Percentiles rank a stretch among this genome's conserved stretches.
These are phyloP conservation scores for Cordyceps cicadae DNA, from an alignment of 2,329 filamentous ascomycete genomes.

Conservation along the genomic window DNA sequence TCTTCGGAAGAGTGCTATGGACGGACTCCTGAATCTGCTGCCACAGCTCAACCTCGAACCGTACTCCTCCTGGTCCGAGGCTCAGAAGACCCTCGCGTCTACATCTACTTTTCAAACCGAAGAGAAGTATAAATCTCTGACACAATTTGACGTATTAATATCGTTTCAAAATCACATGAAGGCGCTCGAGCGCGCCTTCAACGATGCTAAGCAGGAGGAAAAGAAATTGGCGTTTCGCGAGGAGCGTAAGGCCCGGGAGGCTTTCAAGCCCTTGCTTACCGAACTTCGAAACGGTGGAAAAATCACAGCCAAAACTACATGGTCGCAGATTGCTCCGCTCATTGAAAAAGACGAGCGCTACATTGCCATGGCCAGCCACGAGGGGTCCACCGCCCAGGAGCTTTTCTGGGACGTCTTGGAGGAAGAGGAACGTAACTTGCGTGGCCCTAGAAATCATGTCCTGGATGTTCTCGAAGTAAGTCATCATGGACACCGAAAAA, in stretches of 20 bases:
- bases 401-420: conserved; percentile 95
- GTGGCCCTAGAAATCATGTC: conserved; percentile 72
- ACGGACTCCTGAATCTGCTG: conserved; percentile 70
- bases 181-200: conserved; percentile 79
- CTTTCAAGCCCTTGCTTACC: conserved; percentile 63
- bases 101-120: conserved; percentile 71
- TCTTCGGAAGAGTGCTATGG: conserved; percentile 71
- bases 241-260: conserved; percentile 80
- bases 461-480: conserved; percentile 81
- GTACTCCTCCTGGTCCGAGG: conserved; percentile 91
- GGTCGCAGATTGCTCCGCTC: conserved; percentile 69
- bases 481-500: conserved; percentile 16
- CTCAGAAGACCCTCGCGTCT: conserved; percentile 70
- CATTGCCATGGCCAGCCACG: conserved; percentile 70
- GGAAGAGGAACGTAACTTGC: conserved; percentile 82
- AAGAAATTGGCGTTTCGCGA: conserved; percentile 72
- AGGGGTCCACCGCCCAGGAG: conserved; percentile 78
- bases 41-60: conserved; percentile 77
- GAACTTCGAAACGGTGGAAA: conserved; percentile 68
- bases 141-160: conserved; percentile 80
- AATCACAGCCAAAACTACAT: conserved; percentile 85
- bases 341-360: conserved; percentile 80
- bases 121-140: conserved; percentile 77
- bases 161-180: conserved; percentile 96
- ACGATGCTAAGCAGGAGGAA: conserved; percentile 80